These are phyloP conservation scores for Alectoria sarmentosa DNA, from an alignment of 495 filamentous ascomycete species.

Conservation along the genomic window DNA sequence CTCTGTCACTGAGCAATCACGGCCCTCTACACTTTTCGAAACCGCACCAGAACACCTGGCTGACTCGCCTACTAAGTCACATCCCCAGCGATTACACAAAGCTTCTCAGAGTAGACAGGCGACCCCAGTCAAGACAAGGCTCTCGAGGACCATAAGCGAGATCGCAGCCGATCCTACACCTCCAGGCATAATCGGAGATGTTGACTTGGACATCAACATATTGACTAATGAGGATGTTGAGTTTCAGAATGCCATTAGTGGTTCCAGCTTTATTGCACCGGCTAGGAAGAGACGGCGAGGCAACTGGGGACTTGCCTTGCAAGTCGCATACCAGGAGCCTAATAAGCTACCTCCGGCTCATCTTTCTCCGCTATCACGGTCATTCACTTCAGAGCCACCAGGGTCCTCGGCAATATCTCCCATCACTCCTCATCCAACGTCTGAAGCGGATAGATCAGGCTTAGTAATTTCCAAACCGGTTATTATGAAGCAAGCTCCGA, in stretches of 20 bases:
- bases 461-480: neutral
- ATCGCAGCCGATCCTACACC: slow-evolving; percentile 43
- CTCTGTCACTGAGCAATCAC: slow-evolving; percentile 14
- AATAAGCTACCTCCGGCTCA: neutral
- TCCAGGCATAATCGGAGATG: slow-evolving; percentile 29
- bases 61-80: slow-evolving; percentile 9
- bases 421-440: slow-evolving; percentile 35
- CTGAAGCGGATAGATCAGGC: slow-evolving; percentile 1
- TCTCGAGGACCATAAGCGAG: slow-evolving; percentile 39
- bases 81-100: slow-evolving; percentile 17
- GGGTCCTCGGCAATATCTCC: slow-evolving; percentile 32
- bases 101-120: neutral
- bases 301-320: neutral
- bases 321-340: slow-evolving; percentile 11
- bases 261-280: slow-evolving; percentile 20
- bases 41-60: slow-evolving; percentile 23
- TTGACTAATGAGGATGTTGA: slow-evolving; percentile 40
- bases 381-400: slow-evolving; percentile 12
- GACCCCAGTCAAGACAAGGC: slow-evolving; percentile 36
- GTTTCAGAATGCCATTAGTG: slow-evolving; percentile 27
- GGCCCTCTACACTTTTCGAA: slow-evolving; percentile 26
- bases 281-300: slow-evolving; percentile 18
- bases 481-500: neutral
- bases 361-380: slow-evolving; percentile 4
- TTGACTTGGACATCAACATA: slow-evolving; percentile 39